Evolutionary conservation across 2,329 filamentous ascomycete genomes (phyloP).

Genomic region (Fusarium albosuccineum): DNA sequence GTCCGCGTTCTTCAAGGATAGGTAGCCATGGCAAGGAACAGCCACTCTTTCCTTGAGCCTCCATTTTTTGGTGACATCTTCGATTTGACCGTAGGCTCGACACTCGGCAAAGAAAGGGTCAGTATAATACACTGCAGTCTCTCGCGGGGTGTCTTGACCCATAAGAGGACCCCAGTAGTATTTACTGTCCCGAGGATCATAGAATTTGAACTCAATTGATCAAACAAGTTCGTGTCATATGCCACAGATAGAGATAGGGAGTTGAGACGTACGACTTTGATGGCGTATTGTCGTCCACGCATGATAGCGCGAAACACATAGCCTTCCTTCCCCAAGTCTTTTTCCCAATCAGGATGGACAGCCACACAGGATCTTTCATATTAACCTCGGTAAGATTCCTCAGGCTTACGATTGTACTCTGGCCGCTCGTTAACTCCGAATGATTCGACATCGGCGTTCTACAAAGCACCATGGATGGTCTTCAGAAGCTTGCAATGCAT

Average conservation of each 20-base stretch:
- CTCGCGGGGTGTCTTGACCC: conserved; percentile 23
- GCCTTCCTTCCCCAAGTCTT: conserved; percentile 16
- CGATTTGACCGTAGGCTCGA: conserved; percentile 38
- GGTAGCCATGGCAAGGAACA: conserved; percentile 28
- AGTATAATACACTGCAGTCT: conserved; percentile 36
- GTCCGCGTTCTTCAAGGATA: conserved; percentile 24
- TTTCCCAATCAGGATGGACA: background rate
- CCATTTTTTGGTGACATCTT: conserved; percentile 11
- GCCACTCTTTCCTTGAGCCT: conserved; percentile 1
- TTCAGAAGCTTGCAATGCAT: too few species aligned
- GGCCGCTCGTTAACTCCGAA: too few species aligned
- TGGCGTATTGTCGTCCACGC: conserved; percentile 28
- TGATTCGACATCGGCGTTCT: too few species aligned
- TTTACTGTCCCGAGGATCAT: conserved; percentile 25
- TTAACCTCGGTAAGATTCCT: too few species aligned
- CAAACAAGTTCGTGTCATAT: background rate
- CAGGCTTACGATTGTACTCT: too few species aligned
- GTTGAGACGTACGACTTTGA: conserved; percentile 33
- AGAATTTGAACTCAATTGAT: conserved; percentile 37
- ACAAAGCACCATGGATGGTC: too few species aligned
- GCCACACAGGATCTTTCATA: too few species aligned
- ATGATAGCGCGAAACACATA: conserved; percentile 38
- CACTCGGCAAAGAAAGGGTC: conserved; percentile 43
- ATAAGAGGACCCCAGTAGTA: conserved; percentile 36
- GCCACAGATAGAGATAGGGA: background rate